These are phyloP conservation scores for Peniophora sp. DNA, from an alignment of 1,284 basidiomycete species.

Conservation along the genomic window DNA sequence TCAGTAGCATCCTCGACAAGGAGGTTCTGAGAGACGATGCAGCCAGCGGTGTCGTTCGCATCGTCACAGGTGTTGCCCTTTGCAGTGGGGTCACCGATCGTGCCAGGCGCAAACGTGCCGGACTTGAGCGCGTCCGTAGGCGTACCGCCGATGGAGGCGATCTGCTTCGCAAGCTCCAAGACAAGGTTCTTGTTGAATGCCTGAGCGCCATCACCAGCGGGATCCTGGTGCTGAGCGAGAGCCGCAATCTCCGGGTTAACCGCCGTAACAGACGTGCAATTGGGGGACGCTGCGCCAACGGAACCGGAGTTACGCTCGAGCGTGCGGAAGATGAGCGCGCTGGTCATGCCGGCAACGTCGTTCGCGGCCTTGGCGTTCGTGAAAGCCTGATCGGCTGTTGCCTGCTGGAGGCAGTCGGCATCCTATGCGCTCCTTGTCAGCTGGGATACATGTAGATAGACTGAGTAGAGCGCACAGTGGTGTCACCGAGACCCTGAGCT, in stretches of 20 bases:
- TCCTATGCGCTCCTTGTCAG: slow-evolving; percentile 28
- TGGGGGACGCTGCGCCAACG: slow-evolving; percentile 41
- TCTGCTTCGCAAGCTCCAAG: slow-evolving; percentile 55
- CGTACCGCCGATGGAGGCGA: slow-evolving; percentile 54
- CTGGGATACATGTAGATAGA: slow-evolving; percentile 1
- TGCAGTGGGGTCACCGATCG: slow-evolving; percentile 40
- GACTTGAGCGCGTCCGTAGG: slow-evolving; percentile 52
- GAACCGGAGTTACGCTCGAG: slow-evolving; percentile 59
- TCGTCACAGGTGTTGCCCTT: slow-evolving; percentile 47
- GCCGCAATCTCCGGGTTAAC: slow-evolving; percentile 63
- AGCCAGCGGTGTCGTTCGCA: slow-evolving; percentile 45
- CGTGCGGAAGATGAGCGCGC: slow-evolving; percentile 56
- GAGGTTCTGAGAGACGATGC: slow-evolving; percentile 57
- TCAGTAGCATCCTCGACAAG: slow-evolving; percentile 50
- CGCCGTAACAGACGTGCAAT: slow-evolving; percentile 48
- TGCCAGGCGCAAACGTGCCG: slow-evolving; percentile 59
- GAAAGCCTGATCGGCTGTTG: slow-evolving; percentile 59
- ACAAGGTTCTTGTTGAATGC: slow-evolving; percentile 55
- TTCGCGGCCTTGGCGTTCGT: slow-evolving; percentile 60
- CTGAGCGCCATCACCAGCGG: slow-evolving; percentile 50
- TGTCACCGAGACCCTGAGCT: slow-evolving; percentile 40
- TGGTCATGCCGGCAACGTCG: slow-evolving; percentile 49
- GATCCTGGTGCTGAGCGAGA: slow-evolving; percentile 59
- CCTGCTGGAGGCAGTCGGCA: slow-evolving; percentile 58
- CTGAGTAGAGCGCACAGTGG: slow-evolving; percentile 29